Evolutionary conservation across 208 protist species (phyloP).

Genomic region (Trypanosoma cruzi): DNA sequence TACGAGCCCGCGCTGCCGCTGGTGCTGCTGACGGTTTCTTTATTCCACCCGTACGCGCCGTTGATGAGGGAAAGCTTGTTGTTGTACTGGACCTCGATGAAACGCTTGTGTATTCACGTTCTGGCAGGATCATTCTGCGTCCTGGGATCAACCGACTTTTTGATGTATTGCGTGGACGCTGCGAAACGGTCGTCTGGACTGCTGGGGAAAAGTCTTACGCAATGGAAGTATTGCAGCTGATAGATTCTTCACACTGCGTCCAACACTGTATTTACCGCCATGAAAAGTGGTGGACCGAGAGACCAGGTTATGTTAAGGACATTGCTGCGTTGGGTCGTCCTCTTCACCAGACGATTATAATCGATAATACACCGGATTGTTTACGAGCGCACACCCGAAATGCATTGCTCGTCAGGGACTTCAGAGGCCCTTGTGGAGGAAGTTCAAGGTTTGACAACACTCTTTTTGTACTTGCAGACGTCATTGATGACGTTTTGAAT

Average conservation of each 20-base stretch:
- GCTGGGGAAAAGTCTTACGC: conserved; percentile 64
- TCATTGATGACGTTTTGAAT: conserved; percentile 33
- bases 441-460: conserved; percentile 23
- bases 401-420: conserved; percentile 35
- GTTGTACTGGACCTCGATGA: conserved; percentile 87
- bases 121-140: conserved; percentile 53
- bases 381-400: conserved; percentile 27
- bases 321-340: conserved; percentile 26
- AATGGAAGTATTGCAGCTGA: conserved; percentile 32
- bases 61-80: conserved; percentile 58
- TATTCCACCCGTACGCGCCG: conserved; percentile 44
- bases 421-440: conserved; percentile 1
- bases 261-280: conserved; percentile 35
- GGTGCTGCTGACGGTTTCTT: conserved; percentile 25
- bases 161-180: conserved; percentile 43
- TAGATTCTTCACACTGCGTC: conserved; percentile 30
- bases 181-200: conserved; percentile 80
- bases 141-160: conserved; percentile 54
- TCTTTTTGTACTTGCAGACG: conserved; percentile 36
- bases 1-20: background rate
- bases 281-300: conserved; percentile 32
- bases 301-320: conserved; percentile 32
- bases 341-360: conserved; percentile 27
- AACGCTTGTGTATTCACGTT: conserved; percentile 70
- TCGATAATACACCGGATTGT: conserved; percentile 39